Conservation (phyloP, 805 yeast species). For the Lachancea mirantina region DNA sequence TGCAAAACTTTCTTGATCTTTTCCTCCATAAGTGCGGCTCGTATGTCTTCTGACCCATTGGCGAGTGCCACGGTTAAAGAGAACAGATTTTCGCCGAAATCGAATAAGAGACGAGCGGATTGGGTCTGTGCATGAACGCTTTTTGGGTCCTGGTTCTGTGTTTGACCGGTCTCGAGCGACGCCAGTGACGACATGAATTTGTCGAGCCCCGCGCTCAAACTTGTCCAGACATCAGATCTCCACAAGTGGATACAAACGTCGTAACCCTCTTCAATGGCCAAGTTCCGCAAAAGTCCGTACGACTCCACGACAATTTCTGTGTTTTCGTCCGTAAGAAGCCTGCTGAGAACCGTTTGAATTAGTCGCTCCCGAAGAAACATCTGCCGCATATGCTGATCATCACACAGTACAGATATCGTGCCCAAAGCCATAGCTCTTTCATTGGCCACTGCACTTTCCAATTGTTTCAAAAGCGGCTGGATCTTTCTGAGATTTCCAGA, state of each 20-base stretch:
- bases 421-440: constrained; percentile 74
- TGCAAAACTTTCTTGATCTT: constrained; percentile 21
- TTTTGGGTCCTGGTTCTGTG: too few relatives aligned
- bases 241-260: constrained; percentile 68
- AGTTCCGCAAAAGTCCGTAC: constrained; percentile 71
- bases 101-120: constrained; percentile 46
- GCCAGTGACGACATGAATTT: constrained; percentile 46
- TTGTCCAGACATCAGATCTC: constrained; percentile 71
- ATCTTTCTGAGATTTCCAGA: constrained; percentile 47
- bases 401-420: constrained; percentile 63
- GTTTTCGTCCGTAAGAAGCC: constrained; percentile 56
- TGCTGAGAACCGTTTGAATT: constrained; percentile 54
- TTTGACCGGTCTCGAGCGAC: constrained; percentile 32
- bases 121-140: constrained; percentile 30
- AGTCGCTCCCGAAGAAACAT: constrained; percentile 65
- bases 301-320: constrained; percentile 76
- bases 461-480: constrained; percentile 58
- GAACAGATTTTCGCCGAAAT: constrained; percentile 64
- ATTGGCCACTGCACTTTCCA: constrained; percentile 54
- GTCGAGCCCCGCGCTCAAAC: constrained; percentile 44
- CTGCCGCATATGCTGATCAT: constrained; percentile 57
- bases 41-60: constrained; percentile 57
- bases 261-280: constrained; percentile 82
- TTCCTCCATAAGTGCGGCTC: too few relatives aligned
- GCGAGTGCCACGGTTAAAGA: constrained; percentile 63